These are phyloP conservation scores for Uncinocarpus reesii DNA, from an alignment of 2,329 filamentous ascomycete species.

Conservation along the genomic window DNA sequence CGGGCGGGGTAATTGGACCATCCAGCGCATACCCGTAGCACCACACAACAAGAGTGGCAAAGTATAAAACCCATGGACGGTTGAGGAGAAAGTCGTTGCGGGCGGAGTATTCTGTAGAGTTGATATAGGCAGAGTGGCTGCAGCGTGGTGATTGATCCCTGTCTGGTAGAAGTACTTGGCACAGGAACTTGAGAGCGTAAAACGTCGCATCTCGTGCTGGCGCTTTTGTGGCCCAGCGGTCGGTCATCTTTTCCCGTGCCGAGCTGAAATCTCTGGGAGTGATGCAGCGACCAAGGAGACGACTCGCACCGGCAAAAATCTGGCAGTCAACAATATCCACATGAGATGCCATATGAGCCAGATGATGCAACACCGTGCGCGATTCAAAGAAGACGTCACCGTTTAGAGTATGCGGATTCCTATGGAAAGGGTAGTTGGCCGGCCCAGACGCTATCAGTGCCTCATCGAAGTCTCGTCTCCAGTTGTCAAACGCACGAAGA, in stretches of 20 bases:
- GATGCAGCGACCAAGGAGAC: constrained; percentile 75
- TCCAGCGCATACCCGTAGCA: constrained; percentile 87
- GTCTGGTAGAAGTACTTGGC: constrained; percentile 64
- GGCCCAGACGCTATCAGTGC: constrained; percentile 51
- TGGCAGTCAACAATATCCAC: constrained; percentile 96
- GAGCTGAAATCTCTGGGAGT: constrained; percentile 69
- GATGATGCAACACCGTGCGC: constrained; percentile 76
- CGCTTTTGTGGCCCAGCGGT: constrained; percentile 78
- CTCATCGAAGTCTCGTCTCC: constrained; percentile 86
- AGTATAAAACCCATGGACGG: constrained; percentile 90
- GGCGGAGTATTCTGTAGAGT: constrained; percentile 57
- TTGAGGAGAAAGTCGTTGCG: constrained; percentile 84
- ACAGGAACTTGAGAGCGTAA: constrained; percentile 81
- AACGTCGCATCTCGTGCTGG: constrained; percentile 83
- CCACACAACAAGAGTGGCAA: constrained; percentile 86
- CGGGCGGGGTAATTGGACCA: constrained; percentile 51
- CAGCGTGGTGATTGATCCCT: constrained; percentile 24
- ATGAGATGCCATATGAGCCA: constrained; percentile 97
- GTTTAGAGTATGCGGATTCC: constrained; percentile 25
- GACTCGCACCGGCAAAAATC: constrained; percentile 80
- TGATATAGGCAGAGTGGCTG: constrained; percentile 15
- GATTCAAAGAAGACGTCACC: constrained; percentile 75
- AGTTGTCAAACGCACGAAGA: constrained; percentile 81
- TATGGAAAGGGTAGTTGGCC: constrained; percentile 19
- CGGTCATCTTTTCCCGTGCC: constrained; percentile 73